Evolutionary conservation across 2,329 filamentous ascomycete genomes (phyloP).

Genomic region (Claviceps monticola): DNA sequence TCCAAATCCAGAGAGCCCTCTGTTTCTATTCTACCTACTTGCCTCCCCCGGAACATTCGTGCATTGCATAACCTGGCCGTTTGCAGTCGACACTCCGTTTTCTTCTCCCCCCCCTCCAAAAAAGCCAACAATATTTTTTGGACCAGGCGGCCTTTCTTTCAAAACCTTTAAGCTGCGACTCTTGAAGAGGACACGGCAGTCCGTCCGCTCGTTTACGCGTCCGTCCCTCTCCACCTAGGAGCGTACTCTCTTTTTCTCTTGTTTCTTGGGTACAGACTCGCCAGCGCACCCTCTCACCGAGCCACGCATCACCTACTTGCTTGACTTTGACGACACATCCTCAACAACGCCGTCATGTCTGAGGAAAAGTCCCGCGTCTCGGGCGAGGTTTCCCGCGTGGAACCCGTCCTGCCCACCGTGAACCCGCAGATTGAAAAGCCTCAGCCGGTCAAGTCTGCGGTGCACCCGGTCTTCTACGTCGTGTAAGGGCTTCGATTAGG

Average conservation of each 20-base stretch:
- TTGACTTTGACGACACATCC: neutral
- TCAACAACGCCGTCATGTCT: conserved; percentile 17
- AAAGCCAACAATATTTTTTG: conserved; percentile 1
- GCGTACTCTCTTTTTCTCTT: conserved; percentile 1
- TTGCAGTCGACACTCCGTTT: neutral
- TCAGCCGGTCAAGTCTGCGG: conserved; percentile 45
- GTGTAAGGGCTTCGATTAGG: conserved; percentile 30
- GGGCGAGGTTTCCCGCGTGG: conserved; percentile 54
- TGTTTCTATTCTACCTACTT: neutral
- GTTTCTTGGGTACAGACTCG: conserved; percentile 12
- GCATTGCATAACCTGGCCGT: conserved; percentile 19
- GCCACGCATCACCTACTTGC: neutral
- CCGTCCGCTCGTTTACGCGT: conserved; percentile 27
- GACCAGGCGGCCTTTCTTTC: conserved; percentile 2
- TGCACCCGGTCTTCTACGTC: conserved; percentile 82
- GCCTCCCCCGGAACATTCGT: conserved; percentile 1
- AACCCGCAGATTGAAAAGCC: conserved; percentile 64
- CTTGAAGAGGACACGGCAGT: conserved; percentile 17
- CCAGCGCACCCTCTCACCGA: conserved; percentile 1
- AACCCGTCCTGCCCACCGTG: conserved; percentile 63
- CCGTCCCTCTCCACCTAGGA: conserved; percentile 12
- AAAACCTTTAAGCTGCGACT: neutral
- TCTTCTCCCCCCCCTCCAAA: conserved; percentile 3
- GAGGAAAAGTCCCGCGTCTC: conserved; percentile 78
- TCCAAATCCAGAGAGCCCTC: neutral